Conservation (phyloP, 768 basidiomycete genomes). For the Antrodiella citrinella region DNA sequence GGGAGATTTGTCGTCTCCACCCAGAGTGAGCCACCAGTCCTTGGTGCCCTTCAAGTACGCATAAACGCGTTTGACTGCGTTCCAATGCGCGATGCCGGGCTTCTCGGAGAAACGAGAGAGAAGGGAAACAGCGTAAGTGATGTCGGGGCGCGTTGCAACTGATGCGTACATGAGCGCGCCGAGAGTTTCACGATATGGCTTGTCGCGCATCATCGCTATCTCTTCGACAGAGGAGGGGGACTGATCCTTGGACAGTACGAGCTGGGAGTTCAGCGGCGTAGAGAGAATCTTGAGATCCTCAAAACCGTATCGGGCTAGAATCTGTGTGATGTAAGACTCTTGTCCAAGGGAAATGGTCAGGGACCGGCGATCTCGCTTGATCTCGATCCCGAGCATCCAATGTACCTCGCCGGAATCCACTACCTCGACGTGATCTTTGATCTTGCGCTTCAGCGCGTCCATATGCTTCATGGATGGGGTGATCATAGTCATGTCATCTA, state of each 20-base stretch:
- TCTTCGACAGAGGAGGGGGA: too few species aligned
- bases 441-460: slow-evolving; percentile 12
- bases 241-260: not conserved
- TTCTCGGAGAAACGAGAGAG: slow-evolving; percentile 18
- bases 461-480: slow-evolving; percentile 9
- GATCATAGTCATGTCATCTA: slow-evolving; percentile 29
- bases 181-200: slow-evolving; percentile 11
- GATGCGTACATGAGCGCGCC: slow-evolving; percentile 23
- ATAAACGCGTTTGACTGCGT: slow-evolving; percentile 28
- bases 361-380: slow-evolving; percentile 6
- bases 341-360: slow-evolving; percentile 25
- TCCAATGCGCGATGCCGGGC: slow-evolving; percentile 27
- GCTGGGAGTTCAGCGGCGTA: slow-evolving; percentile 12
- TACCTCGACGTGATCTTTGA: slow-evolving; percentile 5
- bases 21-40: slow-evolving; percentile 17
- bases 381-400: slow-evolving; percentile 15
- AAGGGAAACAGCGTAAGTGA: slow-evolving; percentile 19
- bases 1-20: slow-evolving; percentile 23
- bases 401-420: slow-evolving; percentile 11
- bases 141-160: slow-evolving; percentile 26
- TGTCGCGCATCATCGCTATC: not conserved
- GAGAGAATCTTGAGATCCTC: slow-evolving; percentile 18
- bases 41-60: slow-evolving; percentile 29
- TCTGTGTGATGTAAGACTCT: slow-evolving; percentile 23
- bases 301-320: slow-evolving; percentile 18